Base-by-base conservation (phyloP, 208 protist genomes). In the Trichomonas gallinae region DNA sequence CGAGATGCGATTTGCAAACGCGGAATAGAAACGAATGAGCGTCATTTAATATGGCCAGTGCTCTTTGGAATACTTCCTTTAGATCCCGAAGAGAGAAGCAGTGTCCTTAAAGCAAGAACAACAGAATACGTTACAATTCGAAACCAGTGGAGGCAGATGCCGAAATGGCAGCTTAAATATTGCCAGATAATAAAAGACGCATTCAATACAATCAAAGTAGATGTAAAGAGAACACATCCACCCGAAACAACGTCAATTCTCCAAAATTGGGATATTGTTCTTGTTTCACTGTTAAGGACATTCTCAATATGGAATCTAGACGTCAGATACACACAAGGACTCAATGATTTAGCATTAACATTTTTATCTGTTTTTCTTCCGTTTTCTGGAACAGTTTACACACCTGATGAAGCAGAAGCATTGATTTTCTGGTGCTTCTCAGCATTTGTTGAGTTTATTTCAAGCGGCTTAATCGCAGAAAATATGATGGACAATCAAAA, bases 181-280 rank as follows among this genome's bases (percentile, higher is more conserved):
- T 93, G 42, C 44, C 21, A 9, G 11, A 11, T 93, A 3, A 23
- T 51, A 31, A 23, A 38, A 51, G 87, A 93, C 26, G 42, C 87
- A 8, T 93, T 93, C 46, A 38, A 17, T 38, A 93, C 87, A 23
- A 93, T 93, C 26, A 42, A 38, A 38, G 87, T 93, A 15, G 87
- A 93, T 93, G 87, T 93, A 0, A 93, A 93, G 46, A 8, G 87
- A 48, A 93, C 87, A 38, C 87, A 93, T 93, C 87, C 87, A 58
- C 40, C 15, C 0, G 44, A 93, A 51, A 26, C 10, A 34, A n/a
- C 46, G 48, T 17, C 6, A 0, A 34, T 9, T 38, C 13, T 58
- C 44, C 1, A 23, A 51, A 38, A 93, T 93, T 93, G 87, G 87
- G 26, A 34, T 34, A 10, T 23, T 36, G n/a, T 93, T 2, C 87